phyloP scores from a whole-genome alignment of 345 rosid genomes.

The Aquilaria sinensis region DNA sequence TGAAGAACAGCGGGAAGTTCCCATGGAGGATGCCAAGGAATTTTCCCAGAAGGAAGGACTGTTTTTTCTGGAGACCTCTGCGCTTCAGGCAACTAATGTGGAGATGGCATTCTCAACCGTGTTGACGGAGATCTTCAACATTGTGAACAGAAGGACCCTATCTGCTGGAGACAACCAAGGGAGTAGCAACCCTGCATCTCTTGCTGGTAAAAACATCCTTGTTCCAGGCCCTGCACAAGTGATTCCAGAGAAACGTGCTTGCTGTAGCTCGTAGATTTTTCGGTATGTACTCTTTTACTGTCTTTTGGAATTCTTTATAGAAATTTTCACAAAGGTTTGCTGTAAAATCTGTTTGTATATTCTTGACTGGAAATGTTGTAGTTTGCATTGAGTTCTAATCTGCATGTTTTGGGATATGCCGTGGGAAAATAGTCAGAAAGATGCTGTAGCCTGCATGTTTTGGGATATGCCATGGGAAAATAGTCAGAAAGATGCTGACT shows the following conservation, averaged over 20 bases:
- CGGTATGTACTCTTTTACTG: no score
- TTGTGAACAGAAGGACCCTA: conserved; percentile 17
- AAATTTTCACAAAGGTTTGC: no score
- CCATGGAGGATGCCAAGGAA: conserved; percentile 23
- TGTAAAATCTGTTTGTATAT: no score
- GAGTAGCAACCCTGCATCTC: conserved; percentile 7
- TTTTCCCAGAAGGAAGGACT: conserved; percentile 23
- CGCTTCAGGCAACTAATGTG: conserved; percentile 23
- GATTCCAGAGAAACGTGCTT: conserved; percentile 9
- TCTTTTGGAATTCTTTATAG: no score
- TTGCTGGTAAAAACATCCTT: conserved; percentile 13
- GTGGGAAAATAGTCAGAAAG: no score
- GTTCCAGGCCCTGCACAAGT: conserved; percentile 10
- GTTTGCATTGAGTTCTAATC: no score
- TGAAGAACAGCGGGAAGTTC: conserved; percentile 17
- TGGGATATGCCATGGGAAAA: no score
- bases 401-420: no score
- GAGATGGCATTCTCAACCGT: conserved; percentile 20
- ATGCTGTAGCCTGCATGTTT: no score
- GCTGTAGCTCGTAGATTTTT: conserved; percentile 10
- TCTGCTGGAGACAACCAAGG: conserved; percentile 20
- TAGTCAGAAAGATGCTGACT: no score
- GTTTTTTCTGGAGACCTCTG: conserved; percentile 26
- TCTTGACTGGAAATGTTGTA: no score
- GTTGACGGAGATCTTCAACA: conserved; percentile 20